Percentiles rank a stretch among this genome's conserved stretches.
Evolutionary conservation across 306 rosid species (phyloP).

Genomic region (Cucumis melo): DNA sequence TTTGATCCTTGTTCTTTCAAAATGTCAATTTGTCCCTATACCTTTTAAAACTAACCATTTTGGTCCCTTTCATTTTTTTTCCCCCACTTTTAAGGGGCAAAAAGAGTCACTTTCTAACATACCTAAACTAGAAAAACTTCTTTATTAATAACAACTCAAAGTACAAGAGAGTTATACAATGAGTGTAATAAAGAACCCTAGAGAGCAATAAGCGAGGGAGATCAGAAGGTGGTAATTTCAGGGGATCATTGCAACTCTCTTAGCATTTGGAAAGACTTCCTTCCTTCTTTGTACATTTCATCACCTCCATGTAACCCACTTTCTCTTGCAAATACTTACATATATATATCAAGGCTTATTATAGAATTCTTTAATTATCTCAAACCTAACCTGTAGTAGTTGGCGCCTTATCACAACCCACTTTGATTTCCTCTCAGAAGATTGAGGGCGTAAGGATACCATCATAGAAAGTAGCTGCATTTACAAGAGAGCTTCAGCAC

Average conservation of each 20-base stretch:
- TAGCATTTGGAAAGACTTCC: neutral
- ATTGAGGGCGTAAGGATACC: constrained; percentile 93
- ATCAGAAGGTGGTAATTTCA: neutral
- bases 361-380: neutral
- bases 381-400: constrained; percentile 63
- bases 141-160: too few relatives aligned
- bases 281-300: neutral
- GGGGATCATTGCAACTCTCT: neutral
- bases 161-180: too few relatives aligned
- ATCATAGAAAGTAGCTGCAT: constrained; percentile 79
- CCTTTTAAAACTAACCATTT: too few relatives aligned
- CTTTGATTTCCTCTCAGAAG: constrained; percentile 69
- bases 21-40: too few relatives aligned
- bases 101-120: too few relatives aligned
- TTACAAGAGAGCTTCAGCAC: constrained; percentile 19
- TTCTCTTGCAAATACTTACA: neutral
- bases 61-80: too few relatives aligned
- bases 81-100: too few relatives aligned
- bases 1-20: too few relatives aligned
- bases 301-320: neutral
- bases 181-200: too few relatives aligned
- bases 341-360: neutral
- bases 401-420: constrained; percentile 91
- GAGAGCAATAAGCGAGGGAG: too few relatives aligned
- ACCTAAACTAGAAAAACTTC: too few relatives aligned